Conservation (phyloP, 1,284 basidiomycete genomes). For the Melampsora larici-populina region DNA sequence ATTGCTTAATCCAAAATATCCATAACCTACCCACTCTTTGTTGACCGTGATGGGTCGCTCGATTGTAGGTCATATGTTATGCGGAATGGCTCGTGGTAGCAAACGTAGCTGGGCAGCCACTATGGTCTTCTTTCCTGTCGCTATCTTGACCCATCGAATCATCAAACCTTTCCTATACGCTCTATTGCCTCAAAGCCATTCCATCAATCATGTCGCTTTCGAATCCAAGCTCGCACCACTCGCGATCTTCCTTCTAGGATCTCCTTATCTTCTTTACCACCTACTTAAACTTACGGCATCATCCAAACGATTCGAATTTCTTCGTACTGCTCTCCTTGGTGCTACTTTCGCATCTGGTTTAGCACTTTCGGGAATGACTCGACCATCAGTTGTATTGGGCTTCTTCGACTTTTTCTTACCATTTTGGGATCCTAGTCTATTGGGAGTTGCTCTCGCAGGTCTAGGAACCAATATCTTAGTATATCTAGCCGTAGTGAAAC, state of each 20-base stretch:
- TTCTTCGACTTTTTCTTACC: slow-evolving; percentile 28
- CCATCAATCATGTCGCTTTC: not conserved
- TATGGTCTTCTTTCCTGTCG: slow-evolving; percentile 21
- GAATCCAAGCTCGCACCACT: not conserved
- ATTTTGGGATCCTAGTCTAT: slow-evolving; percentile 29
- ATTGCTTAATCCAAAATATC: no score
- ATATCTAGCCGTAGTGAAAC: not conserved
- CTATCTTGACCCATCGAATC: slow-evolving; percentile 29
- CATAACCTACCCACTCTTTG: no score
- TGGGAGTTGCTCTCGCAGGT: slow-evolving; percentile 29
- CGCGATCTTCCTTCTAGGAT: slow-evolving; percentile 1
- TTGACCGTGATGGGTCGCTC: not conserved
- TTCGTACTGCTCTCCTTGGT: slow-evolving; percentile 6
- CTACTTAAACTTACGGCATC: not conserved
- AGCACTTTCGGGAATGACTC: slow-evolving; percentile 19
- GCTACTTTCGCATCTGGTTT: slow-evolving; percentile 21
- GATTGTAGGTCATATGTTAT: slow-evolving; percentile 32
- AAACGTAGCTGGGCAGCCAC: slow-evolving; percentile 29
- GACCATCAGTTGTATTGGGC: slow-evolving; percentile 26
- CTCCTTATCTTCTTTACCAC: slow-evolving; percentile 5
- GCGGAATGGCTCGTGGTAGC: slow-evolving; percentile 28
- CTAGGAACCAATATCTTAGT: slow-evolving; percentile 21
- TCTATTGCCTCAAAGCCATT: not conserved
- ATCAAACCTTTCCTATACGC: slow-evolving; percentile 3
- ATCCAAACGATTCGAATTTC: slow-evolving; percentile 3